phyloP scores from a whole-genome alignment of 2,329 filamentous ascomycete species.

The Trichoderma brevicompactum region DNA sequence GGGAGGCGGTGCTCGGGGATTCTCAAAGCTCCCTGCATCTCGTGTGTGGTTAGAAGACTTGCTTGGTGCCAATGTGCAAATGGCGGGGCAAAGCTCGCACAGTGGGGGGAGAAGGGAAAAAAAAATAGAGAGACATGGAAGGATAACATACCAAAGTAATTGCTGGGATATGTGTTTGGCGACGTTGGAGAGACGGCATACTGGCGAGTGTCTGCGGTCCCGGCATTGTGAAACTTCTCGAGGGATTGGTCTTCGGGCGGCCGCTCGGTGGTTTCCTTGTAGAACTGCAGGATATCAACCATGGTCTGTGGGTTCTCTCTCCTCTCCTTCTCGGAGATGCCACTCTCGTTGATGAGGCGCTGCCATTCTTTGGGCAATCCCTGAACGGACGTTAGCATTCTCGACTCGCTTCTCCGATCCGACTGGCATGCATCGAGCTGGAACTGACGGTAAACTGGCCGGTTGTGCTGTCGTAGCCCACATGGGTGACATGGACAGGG shows the following conservation, averaged over 20 bases:
- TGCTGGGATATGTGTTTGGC: constrained; percentile 58
- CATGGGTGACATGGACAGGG: constrained; percentile 95
- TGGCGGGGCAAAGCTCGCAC: constrained; percentile 34
- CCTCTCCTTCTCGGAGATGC: constrained; percentile 94
- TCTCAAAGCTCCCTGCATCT: constrained; percentile 88
- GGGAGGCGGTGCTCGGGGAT: constrained; percentile 89
- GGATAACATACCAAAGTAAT: constrained; percentile 55
- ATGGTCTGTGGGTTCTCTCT: constrained; percentile 95
- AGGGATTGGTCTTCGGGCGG: constrained; percentile 84
- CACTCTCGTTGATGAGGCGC: constrained; percentile 89
- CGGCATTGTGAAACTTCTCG: constrained; percentile 94
- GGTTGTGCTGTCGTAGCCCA: constrained; percentile 94
- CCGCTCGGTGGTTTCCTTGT: constrained; percentile 87
- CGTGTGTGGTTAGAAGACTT: no score
- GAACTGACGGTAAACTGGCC: constrained; percentile 88
- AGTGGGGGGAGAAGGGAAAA: constrained; percentile 77
- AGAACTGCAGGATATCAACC: constrained; percentile 94
- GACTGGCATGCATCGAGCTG: background rate
- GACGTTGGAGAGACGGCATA: constrained; percentile 51
- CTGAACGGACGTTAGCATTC: constrained; percentile 50
- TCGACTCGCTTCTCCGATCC: background rate
- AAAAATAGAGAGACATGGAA: constrained; percentile 50
- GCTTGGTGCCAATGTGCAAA: constrained; percentile 40
- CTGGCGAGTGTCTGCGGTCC: constrained; percentile 59
- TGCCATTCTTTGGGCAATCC: constrained; percentile 98